A percentile compares a stretch with the other conserved stretches of the same genome.
phyloP scores from a whole-genome alignment of 2,329 filamentous ascomycete genomes.

The Xylaria digitata region DNA sequence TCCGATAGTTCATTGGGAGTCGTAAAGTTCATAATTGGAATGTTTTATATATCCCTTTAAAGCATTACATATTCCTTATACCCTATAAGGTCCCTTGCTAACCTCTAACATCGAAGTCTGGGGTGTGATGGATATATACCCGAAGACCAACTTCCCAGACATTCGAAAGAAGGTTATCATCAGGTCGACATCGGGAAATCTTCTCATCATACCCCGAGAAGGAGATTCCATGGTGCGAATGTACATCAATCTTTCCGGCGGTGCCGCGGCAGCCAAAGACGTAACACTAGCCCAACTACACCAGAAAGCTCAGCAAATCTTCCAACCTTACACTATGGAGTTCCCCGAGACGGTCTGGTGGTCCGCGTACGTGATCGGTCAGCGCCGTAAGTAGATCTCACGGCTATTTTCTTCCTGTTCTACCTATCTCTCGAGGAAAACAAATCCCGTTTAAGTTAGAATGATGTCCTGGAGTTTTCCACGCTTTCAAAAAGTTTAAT shows the following conservation, averaged over 20 bases:
- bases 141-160: constrained; percentile 69
- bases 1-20: neutral
- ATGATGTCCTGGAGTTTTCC: neutral
- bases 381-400: constrained; percentile 65
- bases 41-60: too few relatives aligned
- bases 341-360: constrained; percentile 69
- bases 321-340: constrained; percentile 65
- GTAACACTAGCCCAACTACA: constrained; percentile 67
- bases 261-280: constrained; percentile 59
- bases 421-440: neutral
- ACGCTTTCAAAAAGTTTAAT: neutral
- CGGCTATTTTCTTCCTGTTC: neutral
- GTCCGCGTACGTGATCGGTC: constrained; percentile 72
- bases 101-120: constrained; percentile 28
- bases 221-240: constrained; percentile 67
- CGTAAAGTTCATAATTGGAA: neutral
- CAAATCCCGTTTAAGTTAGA: neutral
- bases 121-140: constrained; percentile 61
- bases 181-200: constrained; percentile 64
- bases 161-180: constrained; percentile 68
- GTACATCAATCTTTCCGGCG: constrained; percentile 68
- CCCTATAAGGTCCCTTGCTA: neutral
- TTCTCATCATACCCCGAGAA: constrained; percentile 72
- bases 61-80: neutral
- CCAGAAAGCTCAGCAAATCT: constrained; percentile 61